These are phyloP conservation scores for Lipomyces starkeyi DNA, from an alignment of 805 yeast species.

Conservation along the genomic window DNA sequence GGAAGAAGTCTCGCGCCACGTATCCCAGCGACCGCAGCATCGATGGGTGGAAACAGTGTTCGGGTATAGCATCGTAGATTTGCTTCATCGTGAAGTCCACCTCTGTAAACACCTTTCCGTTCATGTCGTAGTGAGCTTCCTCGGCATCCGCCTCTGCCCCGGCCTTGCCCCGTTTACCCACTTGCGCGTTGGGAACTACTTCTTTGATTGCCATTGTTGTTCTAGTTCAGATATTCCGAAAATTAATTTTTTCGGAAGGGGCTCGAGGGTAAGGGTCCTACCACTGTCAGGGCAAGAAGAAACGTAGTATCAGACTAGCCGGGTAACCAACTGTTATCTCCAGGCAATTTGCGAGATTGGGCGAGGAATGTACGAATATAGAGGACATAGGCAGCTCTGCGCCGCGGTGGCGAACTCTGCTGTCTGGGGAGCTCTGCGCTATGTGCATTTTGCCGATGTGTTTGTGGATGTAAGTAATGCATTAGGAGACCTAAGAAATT, in stretches of 20 bases:
- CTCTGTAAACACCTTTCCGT: constrained; percentile 40
- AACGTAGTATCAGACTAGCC: neutral
- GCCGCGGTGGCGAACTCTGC: too few relatives aligned
- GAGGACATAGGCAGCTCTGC: too few relatives aligned
- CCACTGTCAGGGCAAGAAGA: neutral
- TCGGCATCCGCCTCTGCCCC: neutral
- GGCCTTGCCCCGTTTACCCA: neutral
- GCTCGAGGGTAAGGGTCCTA: neutral
- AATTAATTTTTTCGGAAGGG: neutral
- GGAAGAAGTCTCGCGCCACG: constrained; percentile 66
- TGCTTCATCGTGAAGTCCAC: constrained; percentile 73
- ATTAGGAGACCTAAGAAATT: too few relatives aligned
- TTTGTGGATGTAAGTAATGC: too few relatives aligned
- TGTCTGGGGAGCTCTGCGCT: too few relatives aligned
- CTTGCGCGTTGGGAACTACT: neutral
- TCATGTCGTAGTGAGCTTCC: neutral
- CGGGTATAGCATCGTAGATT: constrained; percentile 71
- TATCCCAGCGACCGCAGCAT: constrained; percentile 61
- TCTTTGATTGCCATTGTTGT: neutral
- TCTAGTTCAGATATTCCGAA: neutral
- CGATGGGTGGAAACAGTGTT: constrained; percentile 73
- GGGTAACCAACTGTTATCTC: neutral
- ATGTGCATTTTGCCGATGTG: too few relatives aligned
- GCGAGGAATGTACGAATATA: too few relatives aligned
- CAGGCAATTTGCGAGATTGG: too few relatives aligned